Percentiles rank a stretch among this genome's conserved stretches.
phyloP scores from a whole-genome alignment of 2,329 filamentous ascomycete species.

The Lizonia empirigonia region DNA sequence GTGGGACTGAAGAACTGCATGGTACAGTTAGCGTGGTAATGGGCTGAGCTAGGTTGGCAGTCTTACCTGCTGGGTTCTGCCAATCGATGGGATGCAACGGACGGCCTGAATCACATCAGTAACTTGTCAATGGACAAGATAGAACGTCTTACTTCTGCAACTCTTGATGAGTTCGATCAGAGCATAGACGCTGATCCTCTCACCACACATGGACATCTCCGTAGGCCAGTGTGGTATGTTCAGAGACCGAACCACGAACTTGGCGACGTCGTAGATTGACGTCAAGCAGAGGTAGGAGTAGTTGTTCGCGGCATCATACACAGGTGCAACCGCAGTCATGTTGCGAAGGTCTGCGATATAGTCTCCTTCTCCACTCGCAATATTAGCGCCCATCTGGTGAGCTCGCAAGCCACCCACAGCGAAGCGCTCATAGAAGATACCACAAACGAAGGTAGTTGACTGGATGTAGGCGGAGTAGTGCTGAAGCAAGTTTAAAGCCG shows the following conservation, averaged over 20 bases:
- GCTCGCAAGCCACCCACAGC: conserved; percentile 67
- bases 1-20: conserved; percentile 52
- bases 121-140: neutral
- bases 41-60: neutral
- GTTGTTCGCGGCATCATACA: conserved; percentile 57
- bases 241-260: conserved; percentile 72
- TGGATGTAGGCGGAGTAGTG: conserved; percentile 64
- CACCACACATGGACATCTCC: conserved; percentile 73
- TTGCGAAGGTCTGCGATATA: conserved; percentile 68
- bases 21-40: neutral
- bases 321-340: conserved; percentile 65
- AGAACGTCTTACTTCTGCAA: conserved; percentile 33
- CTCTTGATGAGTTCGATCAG: conserved; percentile 60
- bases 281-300: conserved; percentile 64
- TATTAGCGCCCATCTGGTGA: conserved; percentile 64
- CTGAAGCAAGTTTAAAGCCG: conserved; percentile 63
- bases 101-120: conserved; percentile 33
- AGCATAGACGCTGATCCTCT: conserved; percentile 65
- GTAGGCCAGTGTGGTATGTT: conserved; percentile 69
- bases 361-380: conserved; percentile 62
- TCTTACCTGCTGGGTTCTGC: conserved; percentile 52
- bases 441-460: conserved; percentile 74
- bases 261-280: conserved; percentile 70
- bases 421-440: conserved; percentile 77
- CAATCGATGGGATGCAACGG: conserved; percentile 46